These are phyloP conservation scores for Cnidoscolus chayamansa DNA, from an alignment of 441 rosid species.

Conservation along the genomic window DNA sequence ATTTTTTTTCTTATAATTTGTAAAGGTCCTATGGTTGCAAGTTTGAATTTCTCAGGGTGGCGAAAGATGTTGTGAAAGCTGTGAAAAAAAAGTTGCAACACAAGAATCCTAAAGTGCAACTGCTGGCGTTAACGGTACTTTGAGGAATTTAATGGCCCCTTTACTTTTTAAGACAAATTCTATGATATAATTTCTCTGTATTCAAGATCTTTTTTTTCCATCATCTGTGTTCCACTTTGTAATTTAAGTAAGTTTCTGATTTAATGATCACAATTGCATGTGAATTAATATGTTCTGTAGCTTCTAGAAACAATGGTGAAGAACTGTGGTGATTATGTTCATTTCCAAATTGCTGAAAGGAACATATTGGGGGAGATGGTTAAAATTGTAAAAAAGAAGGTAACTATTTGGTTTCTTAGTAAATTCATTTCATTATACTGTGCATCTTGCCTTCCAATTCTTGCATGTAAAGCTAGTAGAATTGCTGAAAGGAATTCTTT, in stretches of 20 bases:
- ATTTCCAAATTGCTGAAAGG: constrained; percentile 84
- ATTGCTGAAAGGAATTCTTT: neutral
- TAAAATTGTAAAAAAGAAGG: constrained; percentile 90
- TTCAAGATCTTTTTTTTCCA: no score
- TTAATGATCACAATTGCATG: neutral
- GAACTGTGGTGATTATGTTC: constrained; percentile 92
- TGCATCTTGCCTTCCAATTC: constrained; percentile 6
- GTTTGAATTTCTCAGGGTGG: constrained; percentile 59
- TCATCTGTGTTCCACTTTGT: neutral
- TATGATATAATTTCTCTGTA: neutral
- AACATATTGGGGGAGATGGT: constrained; percentile 87
- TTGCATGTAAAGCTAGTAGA: neutral
- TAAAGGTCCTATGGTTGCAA: no score
- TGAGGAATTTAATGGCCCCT: no score
- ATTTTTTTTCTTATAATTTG: neutral
- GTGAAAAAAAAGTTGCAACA: constrained; percentile 87
- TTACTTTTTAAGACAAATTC: neutral
- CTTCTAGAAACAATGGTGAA: constrained; percentile 93
- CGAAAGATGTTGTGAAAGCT: constrained; percentile 92
- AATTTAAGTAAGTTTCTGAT: neutral
- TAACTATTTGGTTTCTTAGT: constrained; percentile 20
- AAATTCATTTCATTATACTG: neutral
- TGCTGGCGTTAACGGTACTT: constrained; percentile 85
- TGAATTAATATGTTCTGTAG: constrained; percentile 32
- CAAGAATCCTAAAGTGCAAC: constrained; percentile 75